These are phyloP conservation scores for Ganoderma lucidum DNA, from an alignment of 1,284 basidiomycete species.

Conservation along the genomic window DNA sequence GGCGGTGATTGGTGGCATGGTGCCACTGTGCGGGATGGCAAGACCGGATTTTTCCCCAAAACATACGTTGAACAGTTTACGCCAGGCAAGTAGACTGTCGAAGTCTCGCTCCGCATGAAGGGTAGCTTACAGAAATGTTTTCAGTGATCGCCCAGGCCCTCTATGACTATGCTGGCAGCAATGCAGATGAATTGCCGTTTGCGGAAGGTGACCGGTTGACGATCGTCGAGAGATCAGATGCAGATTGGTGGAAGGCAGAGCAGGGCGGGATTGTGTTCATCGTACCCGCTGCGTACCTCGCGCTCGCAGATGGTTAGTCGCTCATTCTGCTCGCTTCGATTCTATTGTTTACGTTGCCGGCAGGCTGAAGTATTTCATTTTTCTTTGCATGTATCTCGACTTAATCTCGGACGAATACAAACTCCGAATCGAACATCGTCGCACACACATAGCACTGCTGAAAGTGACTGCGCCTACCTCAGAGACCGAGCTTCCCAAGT, in stretches of 20 bases:
- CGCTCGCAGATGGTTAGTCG: constrained; percentile 87
- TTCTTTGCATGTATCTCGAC: constrained; percentile 51
- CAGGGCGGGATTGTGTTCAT: constrained; percentile 84
- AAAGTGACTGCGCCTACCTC: constrained; percentile 13
- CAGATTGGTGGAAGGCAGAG: constrained; percentile 95
- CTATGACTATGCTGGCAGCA: constrained; percentile 78
- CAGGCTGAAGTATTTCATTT: constrained; percentile 77
- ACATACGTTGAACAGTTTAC: constrained; percentile 83
- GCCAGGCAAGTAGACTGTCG: constrained; percentile 59
- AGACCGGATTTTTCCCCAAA: constrained; percentile 90
- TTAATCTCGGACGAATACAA: constrained; percentile 40
- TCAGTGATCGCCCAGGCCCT: constrained; percentile 77
- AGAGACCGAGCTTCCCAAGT: constrained; percentile 3
- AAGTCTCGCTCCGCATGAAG: constrained; percentile 30
- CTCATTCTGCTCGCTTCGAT: constrained; percentile 51
- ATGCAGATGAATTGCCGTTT: constrained; percentile 85
- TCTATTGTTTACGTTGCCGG: constrained; percentile 65
- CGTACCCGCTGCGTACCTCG: constrained; percentile 90
- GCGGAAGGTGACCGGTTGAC: constrained; percentile 78
- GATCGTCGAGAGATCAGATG: constrained; percentile 83
- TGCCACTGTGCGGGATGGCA: constrained; percentile 69
- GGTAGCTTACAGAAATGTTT: constrained; percentile 16
- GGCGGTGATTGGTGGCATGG: constrained; percentile 96
- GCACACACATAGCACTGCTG: constrained; percentile 15
- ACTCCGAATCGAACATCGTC: constrained; percentile 24